Percentiles rank a stretch among this genome's conserved stretches.
These are phyloP conservation scores for Ramaria sp. DNA, from an alignment of 768 basidiomycete species.

Conservation along the genomic window DNA sequence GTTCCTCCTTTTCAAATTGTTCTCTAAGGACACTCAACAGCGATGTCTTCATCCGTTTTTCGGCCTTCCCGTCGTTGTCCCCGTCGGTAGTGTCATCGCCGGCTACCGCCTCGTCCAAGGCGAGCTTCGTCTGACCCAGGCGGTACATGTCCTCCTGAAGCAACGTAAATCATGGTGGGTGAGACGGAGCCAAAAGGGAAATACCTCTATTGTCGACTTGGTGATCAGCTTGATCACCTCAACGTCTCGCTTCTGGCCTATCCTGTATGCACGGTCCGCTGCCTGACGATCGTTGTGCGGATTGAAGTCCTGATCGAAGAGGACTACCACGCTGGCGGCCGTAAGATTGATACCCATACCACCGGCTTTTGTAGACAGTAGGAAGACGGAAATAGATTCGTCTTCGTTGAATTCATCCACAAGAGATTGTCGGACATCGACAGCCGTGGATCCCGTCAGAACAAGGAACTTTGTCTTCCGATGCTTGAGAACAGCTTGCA, in stretches of 20 bases:
- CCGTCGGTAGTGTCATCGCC: slow-evolving; percentile 45
- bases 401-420: slow-evolving; percentile 93
- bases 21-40: slow-evolving; percentile 76
- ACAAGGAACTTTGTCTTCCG: slow-evolving; percentile 65
- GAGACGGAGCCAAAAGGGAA: neutral
- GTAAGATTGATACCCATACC: slow-evolving; percentile 97
- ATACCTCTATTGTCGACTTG: slow-evolving; percentile 71
- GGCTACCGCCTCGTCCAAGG: slow-evolving; percentile 89
- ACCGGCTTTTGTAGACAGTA: slow-evolving; percentile 87
- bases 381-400: slow-evolving; percentile 75
- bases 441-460: slow-evolving; percentile 87
- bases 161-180: neutral
- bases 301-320: slow-evolving; percentile 99
- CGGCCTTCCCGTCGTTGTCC: slow-evolving; percentile 44
- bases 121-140: slow-evolving; percentile 83
- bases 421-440: slow-evolving; percentile 84
- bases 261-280: slow-evolving; percentile 93
- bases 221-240: slow-evolving; percentile 93
- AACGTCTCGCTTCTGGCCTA: slow-evolving; percentile 89
- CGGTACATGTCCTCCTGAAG: slow-evolving; percentile 79
- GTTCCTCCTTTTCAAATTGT: slow-evolving; percentile 59
- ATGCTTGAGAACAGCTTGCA: slow-evolving; percentile 71
- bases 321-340: slow-evolving; percentile 90
- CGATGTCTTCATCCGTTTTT: slow-evolving; percentile 77
- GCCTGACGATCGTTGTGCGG: slow-evolving; percentile 97